phyloP scores from a whole-genome alignment of 2,329 filamentous ascomycete species.

The Alternaria dauci region DNA sequence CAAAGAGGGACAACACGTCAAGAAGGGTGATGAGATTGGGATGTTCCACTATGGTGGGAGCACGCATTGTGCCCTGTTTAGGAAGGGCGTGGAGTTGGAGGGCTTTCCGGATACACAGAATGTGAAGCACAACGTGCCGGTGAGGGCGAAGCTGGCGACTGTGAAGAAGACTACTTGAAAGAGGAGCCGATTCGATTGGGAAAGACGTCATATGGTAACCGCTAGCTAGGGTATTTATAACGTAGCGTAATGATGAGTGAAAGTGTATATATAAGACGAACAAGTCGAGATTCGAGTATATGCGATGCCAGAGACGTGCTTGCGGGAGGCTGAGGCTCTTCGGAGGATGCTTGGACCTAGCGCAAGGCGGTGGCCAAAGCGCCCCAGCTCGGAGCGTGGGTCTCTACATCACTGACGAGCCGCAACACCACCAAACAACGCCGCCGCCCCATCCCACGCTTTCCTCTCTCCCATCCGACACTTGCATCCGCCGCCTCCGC shows the following conservation, averaged over 20 bases:
- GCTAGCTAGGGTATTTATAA: not conserved
- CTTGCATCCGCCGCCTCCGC: not conserved
- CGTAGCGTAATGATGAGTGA: not conserved
- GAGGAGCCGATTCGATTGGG: not conserved
- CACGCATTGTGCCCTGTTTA: conserved; percentile 73
- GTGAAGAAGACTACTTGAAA: conserved; percentile 31
- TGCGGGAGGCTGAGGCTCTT: conserved; percentile 18
- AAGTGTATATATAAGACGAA: not conserved
- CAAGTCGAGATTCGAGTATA: not conserved
- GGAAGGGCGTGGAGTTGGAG: conserved; percentile 60
- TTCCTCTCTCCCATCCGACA: not conserved
- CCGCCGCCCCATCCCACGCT: conserved; percentile 13
- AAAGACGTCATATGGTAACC: not conserved
- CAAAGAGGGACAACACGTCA: conserved; percentile 68
- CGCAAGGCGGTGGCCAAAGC: conserved; percentile 16
- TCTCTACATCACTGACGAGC: conserved; percentile 28
- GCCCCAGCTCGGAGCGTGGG: conserved; percentile 15
- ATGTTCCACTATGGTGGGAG: conserved; percentile 86
- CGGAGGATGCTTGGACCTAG: conserved; percentile 23
- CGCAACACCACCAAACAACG: conserved; percentile 29
- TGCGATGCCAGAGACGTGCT: not conserved
- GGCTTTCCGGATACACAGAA: conserved; percentile 36
- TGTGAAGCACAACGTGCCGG: conserved; percentile 48
- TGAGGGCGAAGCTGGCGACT: conserved; percentile 48
- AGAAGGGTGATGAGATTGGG: conserved; percentile 75